Base-by-base conservation (phyloP, 805 yeast genomes). In the Torulaspora indica region DNA sequence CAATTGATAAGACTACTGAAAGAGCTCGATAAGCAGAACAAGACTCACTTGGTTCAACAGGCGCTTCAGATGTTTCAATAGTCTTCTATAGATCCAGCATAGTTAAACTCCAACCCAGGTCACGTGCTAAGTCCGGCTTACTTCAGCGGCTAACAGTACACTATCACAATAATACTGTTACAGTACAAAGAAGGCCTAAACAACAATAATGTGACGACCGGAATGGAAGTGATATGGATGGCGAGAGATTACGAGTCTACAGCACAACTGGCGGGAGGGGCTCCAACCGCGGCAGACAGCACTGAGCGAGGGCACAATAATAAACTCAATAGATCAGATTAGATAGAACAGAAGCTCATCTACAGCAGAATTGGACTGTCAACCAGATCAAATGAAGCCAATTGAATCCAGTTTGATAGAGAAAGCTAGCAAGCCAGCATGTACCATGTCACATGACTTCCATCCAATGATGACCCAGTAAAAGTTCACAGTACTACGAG, bases 1-100 rank as follows among this genome's bases (percentile, higher is more conserved):
- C 68, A 64, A 39, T 43, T 64, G 25, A 53, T 57, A 22, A 43
- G 67, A 25, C 48, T 64, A 7, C 45, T 64, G 24, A 55, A 52
- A 32, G 61, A 55, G 9, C 46, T 62, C 3, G 68, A 64, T 48
- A 55, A 47, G 18, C 58, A 58, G 38, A 61, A 58, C 32, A 45
- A 52, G 12, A 56, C 63, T 0, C 33, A 48, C 4, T 24, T 64
- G 28, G 59, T 56, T 0, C 51, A 55, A 15, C 48, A 52, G 25
- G 64, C 66, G 7, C 33, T 60, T 14, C 47, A 50, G 7, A 52
- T 58, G 52, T 33, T 61, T 28, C 42, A 43, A 27, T 42, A 18
- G 13, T 7, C 17, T n/a, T 24, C 2, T 8, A 15, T 1, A 17
- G 5, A n/a, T n/a, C n/a, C n/a, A n/a, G n/a, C n/a, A n/a, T n/a